Evolutionary conservation across 148 eudicot genomes (phyloP), one percentile per base, ranked within the genome.

Genomic region (Silene uniflora): DNA sequence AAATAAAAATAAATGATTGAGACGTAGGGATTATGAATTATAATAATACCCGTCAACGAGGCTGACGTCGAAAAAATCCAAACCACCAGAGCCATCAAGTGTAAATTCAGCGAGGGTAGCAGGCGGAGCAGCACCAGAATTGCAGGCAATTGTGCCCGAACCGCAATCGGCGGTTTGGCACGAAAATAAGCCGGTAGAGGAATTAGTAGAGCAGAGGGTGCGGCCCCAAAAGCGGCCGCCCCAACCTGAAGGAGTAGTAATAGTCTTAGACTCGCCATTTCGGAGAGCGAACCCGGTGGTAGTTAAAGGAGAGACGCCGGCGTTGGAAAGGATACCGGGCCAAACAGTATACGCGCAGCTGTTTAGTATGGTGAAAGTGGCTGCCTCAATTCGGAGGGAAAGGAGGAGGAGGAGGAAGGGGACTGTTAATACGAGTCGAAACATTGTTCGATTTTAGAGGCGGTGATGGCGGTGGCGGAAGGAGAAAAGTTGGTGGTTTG

Each of bases 161-260:
- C 88, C 89, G 52, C 93, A 89, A 52, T 91, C 97, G 42, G 89
- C 97, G 16, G 97, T 91, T 19, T 81, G 62, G 78, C 97, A 92
- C n/a, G 84, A 4, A 86, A 90, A 88, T 35, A 82, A 75, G 0
- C 89, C 90, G 69, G 89, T 59, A 75, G 86, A 65, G 62, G 81
- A 68, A 14, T 82, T 77, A 77, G 87, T 27, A 23, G 82, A 46
- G 75, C 97, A 92, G 69, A 81, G 82, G 35, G 95, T 87, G 0
- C 97, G 78, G 2, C 85, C 97, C 95, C 95, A 92, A 58, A 92
- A 78, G 0, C 97, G 91, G 44, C 97, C 97, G 2, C 85, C 92
- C 97, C 97, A 92, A 0, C 68, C 55, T 49, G 87, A 27, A 0
- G 97, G 90, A 0, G 80, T 84, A 13, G 10, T 59, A 4, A 92